Base-by-base conservation (phyloP, 371 early-diverging fungal genomes). In the Mortierella sp. region DNA sequence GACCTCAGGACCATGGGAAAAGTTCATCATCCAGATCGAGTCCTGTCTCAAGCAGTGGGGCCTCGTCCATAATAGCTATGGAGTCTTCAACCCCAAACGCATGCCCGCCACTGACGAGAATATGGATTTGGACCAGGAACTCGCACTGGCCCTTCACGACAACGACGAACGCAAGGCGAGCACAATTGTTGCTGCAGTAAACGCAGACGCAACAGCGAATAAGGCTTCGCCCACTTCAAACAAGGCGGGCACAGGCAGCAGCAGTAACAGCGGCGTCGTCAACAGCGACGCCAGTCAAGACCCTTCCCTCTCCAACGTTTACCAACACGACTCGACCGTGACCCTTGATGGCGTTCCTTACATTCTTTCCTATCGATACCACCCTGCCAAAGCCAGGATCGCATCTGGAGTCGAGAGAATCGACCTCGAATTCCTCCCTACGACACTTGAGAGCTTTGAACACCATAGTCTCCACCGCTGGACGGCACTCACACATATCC, bases 11-110 rank as follows among this genome's bases (percentile, higher is more conserved):
- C 82, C 82, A 77, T 86, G 86, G 86, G 86, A 86, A 68, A 76
- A 80, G 47, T 86, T 86, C 82, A 86, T 86, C 75, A 82, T 80
- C 47, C 82, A 82, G 68, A 86, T 86, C 58, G 86, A 86, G 73
- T 82, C 82, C 60, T 74, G 77, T 31, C 70, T 86, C 4, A 70
- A 77, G 26, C 63, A 75, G 21, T 86, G 82, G 82, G 86, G 82
- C 13, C 78, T 86, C 24, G 80, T 75, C 24, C 73, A 82, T 50
- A 58, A 70, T 19, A 81, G 74, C 13, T 81, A 78, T n/a, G 80
- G 84, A 34, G 73, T 84, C 16, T 75, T 84, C 45, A 79, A 79
- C 31, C 80, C 87, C 73, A 72, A 81, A 16, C 75, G 80, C 58
- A 82, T 83, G 76, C 84, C 88, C 21, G 72, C 78, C n/a, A 54